These are phyloP conservation scores for Ananas comosus DNA, from an alignment of 176 grass and related monocot genomes.

Conservation along the genomic window DNA sequence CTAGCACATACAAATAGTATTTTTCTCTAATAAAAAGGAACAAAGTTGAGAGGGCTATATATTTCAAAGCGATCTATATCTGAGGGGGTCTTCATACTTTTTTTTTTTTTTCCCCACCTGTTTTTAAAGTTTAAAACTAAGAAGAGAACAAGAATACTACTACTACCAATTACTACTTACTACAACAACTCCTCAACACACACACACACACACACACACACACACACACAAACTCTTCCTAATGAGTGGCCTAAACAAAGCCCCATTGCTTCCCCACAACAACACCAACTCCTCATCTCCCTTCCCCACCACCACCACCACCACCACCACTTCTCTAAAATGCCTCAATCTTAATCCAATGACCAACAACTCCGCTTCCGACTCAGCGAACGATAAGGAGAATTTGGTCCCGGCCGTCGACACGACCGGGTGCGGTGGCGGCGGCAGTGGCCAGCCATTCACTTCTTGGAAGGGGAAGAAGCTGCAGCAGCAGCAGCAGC, in stretches of 20 bases:
- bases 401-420: constrained; percentile 21
- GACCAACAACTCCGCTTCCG: constrained; percentile 6
- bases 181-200: no score
- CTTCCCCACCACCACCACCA: no score
- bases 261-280: constrained; percentile 37
- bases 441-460: background rate
- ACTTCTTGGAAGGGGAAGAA: constrained; percentile 11
- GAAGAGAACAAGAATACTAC: no score
- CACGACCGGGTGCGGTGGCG: background rate
- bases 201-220: no score
- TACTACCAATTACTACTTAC: no score
- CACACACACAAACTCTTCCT: background rate
- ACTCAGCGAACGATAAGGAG: constrained; percentile 32
- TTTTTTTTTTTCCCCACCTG: no score
- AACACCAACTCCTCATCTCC: constrained; percentile 20
- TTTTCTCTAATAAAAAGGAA: no score
- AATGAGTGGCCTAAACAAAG: constrained; percentile 34
- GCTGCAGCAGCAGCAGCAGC: constrained; percentile 3
- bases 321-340: background rate
- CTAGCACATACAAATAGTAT: no score
- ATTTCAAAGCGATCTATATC: no score
- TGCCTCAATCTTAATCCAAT: background rate
- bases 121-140: no score
- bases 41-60: no score
- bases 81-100: no score